Evolutionary conservation across 495 filamentous ascomycete genomes (phyloP).

Genomic region (Penicillium crystallinum): DNA sequence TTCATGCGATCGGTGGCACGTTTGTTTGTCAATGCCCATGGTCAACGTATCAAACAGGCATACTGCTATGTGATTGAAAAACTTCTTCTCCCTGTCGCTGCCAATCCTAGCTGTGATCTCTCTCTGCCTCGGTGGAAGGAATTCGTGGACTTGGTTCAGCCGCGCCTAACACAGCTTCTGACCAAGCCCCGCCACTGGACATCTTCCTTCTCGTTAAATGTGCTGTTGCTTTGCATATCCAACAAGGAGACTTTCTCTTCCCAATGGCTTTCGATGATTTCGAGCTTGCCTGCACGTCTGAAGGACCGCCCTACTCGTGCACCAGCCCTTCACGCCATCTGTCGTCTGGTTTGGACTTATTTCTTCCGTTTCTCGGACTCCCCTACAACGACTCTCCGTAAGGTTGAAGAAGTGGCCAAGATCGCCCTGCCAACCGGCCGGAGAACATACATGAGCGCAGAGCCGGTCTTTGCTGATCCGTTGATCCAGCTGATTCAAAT

Average conservation of each 20-base stretch:
- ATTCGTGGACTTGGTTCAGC: slow-evolving; percentile 69
- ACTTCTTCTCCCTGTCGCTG: slow-evolving; percentile 82
- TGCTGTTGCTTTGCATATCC: slow-evolving; percentile 81
- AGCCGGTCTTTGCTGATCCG: slow-evolving; percentile 77
- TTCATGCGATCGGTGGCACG: slow-evolving; percentile 77
- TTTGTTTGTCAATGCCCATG: slow-evolving; percentile 78
- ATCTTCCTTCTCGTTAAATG: slow-evolving; percentile 78
- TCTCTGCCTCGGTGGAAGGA: slow-evolving; percentile 78
- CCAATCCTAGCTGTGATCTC: slow-evolving; percentile 65
- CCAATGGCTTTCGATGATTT: slow-evolving; percentile 79
- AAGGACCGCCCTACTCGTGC: slow-evolving; percentile 78
- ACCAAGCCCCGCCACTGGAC: slow-evolving; percentile 88
- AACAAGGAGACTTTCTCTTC: slow-evolving; percentile 72
- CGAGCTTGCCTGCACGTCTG: slow-evolving; percentile 66
- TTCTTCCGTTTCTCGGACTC: slow-evolving; percentile 78
- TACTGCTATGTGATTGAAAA: slow-evolving; percentile 90
- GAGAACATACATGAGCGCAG: slow-evolving; percentile 71
- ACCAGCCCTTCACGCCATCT: slow-evolving; percentile 82
- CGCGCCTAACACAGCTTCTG: slow-evolving; percentile 74
- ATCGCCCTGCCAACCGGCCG: slow-evolving; percentile 75
- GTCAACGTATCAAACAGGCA: slow-evolving; percentile 81
- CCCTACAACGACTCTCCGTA: slow-evolving; percentile 60
- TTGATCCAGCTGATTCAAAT: slow-evolving; percentile 90
- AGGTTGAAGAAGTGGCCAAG: slow-evolving; percentile 80
- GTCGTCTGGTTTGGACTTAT: slow-evolving; percentile 93